phyloP scores from a whole-genome alignment of 192 early-diverging fungal species.

The Spizellomyces sp. region DNA sequence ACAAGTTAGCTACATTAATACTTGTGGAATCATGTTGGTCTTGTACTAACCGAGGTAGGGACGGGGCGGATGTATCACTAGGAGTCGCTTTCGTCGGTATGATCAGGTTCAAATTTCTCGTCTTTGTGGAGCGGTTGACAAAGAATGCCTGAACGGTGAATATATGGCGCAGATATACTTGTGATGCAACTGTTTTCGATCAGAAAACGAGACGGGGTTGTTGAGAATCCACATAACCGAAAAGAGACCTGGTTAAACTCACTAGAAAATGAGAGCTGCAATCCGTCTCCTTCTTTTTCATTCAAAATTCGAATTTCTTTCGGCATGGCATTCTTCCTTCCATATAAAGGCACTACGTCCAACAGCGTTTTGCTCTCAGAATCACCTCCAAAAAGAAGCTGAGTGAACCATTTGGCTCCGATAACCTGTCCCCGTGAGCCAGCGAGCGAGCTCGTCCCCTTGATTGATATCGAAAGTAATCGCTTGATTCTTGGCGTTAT shows the following conservation, averaged over 20 bases:
- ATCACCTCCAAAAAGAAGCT: constrained; percentile 5
- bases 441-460: neutral
- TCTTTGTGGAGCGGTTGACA: constrained; percentile 27
- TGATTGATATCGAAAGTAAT: neutral
- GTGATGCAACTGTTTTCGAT: constrained; percentile 26
- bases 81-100: constrained; percentile 22
- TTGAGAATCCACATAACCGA: neutral
- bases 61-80: neutral
- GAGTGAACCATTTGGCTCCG: neutral
- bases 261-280: constrained; percentile 16
- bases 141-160: constrained; percentile 45
- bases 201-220: neutral
- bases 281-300: neutral
- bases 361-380: constrained; percentile 2
- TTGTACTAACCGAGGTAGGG: no score
- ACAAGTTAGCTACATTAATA: no score
- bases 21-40: no score
- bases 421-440: constrained; percentile 6
- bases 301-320: neutral
- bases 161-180: constrained; percentile 32
- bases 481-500: constrained; percentile 2
- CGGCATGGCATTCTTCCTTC: constrained; percentile 3
- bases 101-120: constrained; percentile 23
- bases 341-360: constrained; percentile 8
- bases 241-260: neutral